phyloP scores from a whole-genome alignment of 495 filamentous ascomycete species.

The Penicillium malachiteum region DNA sequence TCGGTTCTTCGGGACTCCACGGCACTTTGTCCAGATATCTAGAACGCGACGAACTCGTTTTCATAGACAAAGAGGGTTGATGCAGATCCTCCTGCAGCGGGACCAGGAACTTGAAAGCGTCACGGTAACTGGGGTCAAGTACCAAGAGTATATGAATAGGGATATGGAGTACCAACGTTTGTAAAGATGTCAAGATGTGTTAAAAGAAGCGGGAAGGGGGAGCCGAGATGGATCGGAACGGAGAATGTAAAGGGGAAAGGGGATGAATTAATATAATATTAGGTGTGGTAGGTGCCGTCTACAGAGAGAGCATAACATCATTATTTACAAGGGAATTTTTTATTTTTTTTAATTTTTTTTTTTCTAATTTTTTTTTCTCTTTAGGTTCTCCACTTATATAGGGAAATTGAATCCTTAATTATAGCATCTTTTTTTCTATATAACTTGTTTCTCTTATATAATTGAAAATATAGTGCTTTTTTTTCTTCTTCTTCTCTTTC shows the following conservation, averaged over 20 bases:
- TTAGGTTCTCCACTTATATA: not conserved
- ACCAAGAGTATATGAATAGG: no score
- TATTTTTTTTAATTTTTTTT: not conserved
- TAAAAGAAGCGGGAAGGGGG: not conserved
- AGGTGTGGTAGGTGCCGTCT: conserved; percentile 31
- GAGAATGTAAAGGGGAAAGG: conserved; percentile 13
- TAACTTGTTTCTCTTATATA: no score
- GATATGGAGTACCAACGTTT: no score
- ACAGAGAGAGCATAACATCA: conserved; percentile 20
- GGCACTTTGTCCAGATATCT: not conserved
- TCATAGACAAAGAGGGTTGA: not conserved
- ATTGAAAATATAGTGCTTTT: no score
- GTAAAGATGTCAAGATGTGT: not conserved
- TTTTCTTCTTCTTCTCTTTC: no score
- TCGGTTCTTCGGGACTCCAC: not conserved
- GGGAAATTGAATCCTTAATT: no score
- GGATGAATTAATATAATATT: conserved; percentile 12
- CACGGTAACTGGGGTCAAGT: no score
- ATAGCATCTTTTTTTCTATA: no score
- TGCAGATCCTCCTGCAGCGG: no score
- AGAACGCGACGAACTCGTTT: not conserved
- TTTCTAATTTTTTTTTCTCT: not conserved
- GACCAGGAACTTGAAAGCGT: no score
- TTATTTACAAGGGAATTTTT: conserved; percentile 17
- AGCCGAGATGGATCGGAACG: conserved; percentile 12